These are phyloP conservation scores for Isoetes engelmannii DNA, from an alignment of 83 land plant species.

Conservation along the genomic window DNA sequence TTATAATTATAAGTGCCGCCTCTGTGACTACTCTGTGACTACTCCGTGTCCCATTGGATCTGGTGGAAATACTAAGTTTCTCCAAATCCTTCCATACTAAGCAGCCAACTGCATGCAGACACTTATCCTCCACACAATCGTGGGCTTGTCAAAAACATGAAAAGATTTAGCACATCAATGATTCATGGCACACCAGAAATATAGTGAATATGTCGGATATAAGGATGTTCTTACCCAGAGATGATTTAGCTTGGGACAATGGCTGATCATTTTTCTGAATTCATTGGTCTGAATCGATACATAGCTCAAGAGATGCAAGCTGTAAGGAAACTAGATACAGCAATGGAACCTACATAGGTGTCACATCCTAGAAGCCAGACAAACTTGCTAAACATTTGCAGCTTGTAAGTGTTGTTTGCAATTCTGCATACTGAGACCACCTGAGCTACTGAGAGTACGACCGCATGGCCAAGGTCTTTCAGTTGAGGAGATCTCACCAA, in stretches of 20 bases:
- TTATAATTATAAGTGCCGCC: conserved; percentile 47
- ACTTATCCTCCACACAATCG: conserved; percentile 60
- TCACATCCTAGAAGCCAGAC: conserved; percentile 53
- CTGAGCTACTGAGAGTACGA: conserved; percentile 32
- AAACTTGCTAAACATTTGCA: conserved; percentile 39
- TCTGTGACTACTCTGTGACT: conserved; percentile 54
- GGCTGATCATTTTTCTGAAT: conserved; percentile 6
- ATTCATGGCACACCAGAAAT: neutral
- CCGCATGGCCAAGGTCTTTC: conserved; percentile 51
- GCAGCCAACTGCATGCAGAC: conserved; percentile 52
- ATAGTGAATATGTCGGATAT: neutral
- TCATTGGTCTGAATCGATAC: conserved; percentile 20
- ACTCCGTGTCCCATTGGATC: conserved; percentile 42
- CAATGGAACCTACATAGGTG: conserved; percentile 35
- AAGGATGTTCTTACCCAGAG: conserved; percentile 12
- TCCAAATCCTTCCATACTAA: conserved; percentile 44
- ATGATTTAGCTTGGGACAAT: conserved; percentile 12
- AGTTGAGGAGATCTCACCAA: conserved; percentile 41
- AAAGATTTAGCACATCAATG: neutral
- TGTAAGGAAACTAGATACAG: conserved; percentile 38
- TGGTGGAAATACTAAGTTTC: conserved; percentile 57
- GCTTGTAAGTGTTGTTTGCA: conserved; percentile 31
- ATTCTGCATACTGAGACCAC: conserved; percentile 17
- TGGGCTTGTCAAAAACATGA: conserved; percentile 39
- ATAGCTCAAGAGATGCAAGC: conserved; percentile 44